Evolutionary conservation across 2,329 filamentous ascomycete genomes (phyloP).

Genomic region (Pseudofabraea citricarpa): DNA sequence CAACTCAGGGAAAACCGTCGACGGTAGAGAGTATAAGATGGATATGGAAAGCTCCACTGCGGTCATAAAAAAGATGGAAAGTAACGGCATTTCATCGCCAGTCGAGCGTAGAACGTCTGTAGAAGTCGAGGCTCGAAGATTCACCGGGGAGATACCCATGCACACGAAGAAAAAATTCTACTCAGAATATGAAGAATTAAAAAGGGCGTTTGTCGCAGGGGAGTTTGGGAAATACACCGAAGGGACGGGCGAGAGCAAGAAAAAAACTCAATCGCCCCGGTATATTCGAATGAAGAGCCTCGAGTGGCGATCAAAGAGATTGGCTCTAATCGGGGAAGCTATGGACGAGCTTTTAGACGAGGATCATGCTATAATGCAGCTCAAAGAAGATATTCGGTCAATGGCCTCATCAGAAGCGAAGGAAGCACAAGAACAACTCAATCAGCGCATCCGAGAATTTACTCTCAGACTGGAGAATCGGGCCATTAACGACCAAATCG

Average conservation of each 20-base stretch:
- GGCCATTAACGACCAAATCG: slow-evolving; percentile 26
- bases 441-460: slow-evolving; percentile 14
- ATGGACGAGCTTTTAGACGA: slow-evolving; percentile 2
- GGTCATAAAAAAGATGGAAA: slow-evolving; percentile 42
- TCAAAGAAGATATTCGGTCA: slow-evolving; percentile 6
- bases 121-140: not conserved
- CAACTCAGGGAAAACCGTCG: too few species aligned
- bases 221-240: too few species aligned
- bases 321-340: too few species aligned
- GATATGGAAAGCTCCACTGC: slow-evolving; percentile 39
- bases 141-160: too few species aligned
- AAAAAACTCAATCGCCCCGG: too few species aligned
- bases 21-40: too few species aligned
- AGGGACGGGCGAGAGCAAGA: too few species aligned
- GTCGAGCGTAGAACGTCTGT: not conserved
- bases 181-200: too few species aligned
- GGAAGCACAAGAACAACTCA: slow-evolving; percentile 19
- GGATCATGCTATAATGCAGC: slow-evolving; percentile 7
- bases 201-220: too few species aligned
- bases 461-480: slow-evolving; percentile 10
- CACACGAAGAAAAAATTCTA: too few species aligned
- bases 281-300: too few species aligned
- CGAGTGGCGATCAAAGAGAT: too few species aligned
- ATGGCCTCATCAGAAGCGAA: not conserved
- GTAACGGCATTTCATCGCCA: not conserved